Evolutionary conservation across 441 rosid genomes (phyloP).

Genomic region (Mallotus repandus): DNA sequence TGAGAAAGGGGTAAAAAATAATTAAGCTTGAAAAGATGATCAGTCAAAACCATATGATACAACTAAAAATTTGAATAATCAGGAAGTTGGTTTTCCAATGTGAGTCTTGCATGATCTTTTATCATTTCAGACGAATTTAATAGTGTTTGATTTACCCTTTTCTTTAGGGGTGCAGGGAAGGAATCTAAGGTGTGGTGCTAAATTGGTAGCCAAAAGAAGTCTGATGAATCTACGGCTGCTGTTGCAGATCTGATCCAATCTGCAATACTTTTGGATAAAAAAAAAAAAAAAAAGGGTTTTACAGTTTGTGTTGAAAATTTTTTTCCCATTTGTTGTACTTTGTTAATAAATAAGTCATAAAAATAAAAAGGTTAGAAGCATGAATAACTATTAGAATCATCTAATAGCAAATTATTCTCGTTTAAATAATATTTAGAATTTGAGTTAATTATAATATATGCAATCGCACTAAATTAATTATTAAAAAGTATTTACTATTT

Average conservation of each 20-base stretch:
- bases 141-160: neutral
- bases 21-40: no score
- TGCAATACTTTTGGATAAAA: neutral
- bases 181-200: slow-evolving; percentile 19
- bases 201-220: neutral
- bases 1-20: neutral
- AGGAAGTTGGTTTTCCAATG: slow-evolving; percentile 29
- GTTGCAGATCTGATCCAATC: slow-evolving; percentile 30
- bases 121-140: slow-evolving; percentile 13
- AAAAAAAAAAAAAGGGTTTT: neutral
- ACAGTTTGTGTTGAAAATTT: neutral
- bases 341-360: no score
- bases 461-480: no score
- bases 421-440: no score
- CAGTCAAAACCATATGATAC: slow-evolving; percentile 27
- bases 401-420: no score
- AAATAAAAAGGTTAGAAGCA: no score
- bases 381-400: no score
- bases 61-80: neutral
- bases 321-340: no score
- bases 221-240: slow-evolving; percentile 25
- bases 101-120: slow-evolving; percentile 13
- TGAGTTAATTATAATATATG: no score
- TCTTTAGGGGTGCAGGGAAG: neutral
- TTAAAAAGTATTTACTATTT: no score